Conservation (phyloP, 768 basidiomycete species). For the Tulasnella sp. region DNA sequence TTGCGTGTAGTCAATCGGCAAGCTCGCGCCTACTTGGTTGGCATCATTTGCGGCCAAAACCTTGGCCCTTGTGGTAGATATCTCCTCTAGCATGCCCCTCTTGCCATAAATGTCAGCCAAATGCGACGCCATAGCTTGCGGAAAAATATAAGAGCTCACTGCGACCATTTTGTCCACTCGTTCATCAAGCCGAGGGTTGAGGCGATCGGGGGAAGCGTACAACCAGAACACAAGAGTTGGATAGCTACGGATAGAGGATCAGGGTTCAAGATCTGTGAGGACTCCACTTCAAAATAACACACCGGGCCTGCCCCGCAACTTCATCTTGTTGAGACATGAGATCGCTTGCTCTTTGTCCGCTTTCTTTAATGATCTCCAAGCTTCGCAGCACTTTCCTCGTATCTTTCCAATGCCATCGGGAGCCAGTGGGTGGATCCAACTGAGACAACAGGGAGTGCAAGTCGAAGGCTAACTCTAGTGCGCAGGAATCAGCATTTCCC, state of each 20-base stretch:
- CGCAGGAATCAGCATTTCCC: slow-evolving; percentile 43
- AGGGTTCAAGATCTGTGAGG: no score
- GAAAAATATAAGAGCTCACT: slow-evolving; percentile 33
- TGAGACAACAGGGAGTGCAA: slow-evolving; percentile 52
- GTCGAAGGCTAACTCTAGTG: slow-evolving; percentile 47
- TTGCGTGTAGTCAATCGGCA: slow-evolving; percentile 48
- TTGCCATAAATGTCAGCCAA: slow-evolving; percentile 23
- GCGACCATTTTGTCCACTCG: slow-evolving; percentile 86
- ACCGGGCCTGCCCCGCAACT: slow-evolving; percentile 21
- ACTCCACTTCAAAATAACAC: neutral
- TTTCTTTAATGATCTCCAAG: slow-evolving; percentile 64
- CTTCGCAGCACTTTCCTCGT: slow-evolving; percentile 79
- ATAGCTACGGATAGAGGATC: slow-evolving; percentile 43
- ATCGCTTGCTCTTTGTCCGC: slow-evolving; percentile 52
- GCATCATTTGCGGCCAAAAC: slow-evolving; percentile 12
- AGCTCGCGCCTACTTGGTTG: neutral
- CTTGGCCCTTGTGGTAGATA: slow-evolving; percentile 39
- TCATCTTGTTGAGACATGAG: slow-evolving; percentile 53
- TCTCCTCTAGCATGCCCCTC: slow-evolving; percentile 74
- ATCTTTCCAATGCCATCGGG: slow-evolving; percentile 94
- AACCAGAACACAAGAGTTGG: slow-evolving; percentile 86
- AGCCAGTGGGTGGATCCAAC: slow-evolving; percentile 63
- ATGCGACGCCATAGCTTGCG: neutral
- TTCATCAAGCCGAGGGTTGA: slow-evolving; percentile 58
- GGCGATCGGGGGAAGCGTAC: slow-evolving; percentile 51